Evolutionary conservation across 2,329 filamentous ascomycete species (phyloP).

Genomic region (Ceratocystiopsis minuta): DNA sequence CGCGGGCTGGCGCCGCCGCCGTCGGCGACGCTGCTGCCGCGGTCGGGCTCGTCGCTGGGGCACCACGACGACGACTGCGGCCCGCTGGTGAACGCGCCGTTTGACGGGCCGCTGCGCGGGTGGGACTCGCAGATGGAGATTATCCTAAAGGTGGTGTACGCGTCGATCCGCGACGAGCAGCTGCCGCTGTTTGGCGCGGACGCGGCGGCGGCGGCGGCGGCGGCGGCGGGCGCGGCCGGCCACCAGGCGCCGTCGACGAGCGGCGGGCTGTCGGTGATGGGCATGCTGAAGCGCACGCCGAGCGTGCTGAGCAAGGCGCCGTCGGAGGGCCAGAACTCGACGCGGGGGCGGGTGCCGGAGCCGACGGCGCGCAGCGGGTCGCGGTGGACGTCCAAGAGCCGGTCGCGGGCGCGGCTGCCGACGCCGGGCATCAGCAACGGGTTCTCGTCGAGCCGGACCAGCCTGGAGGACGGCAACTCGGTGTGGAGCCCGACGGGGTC

Average conservation of each 20-base stretch:
- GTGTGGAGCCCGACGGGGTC: conserved; percentile 73
- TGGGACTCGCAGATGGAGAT: conserved; percentile 84
- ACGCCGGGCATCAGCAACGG: conserved; percentile 50
- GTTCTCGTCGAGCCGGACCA: conserved; percentile 80
- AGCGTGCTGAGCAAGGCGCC: conserved; percentile 87
- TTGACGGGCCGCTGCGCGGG: conserved; percentile 53
- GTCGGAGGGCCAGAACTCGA: conserved; percentile 57
- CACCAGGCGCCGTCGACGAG: conserved; percentile 23
- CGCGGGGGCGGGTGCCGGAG: conserved; percentile 54
- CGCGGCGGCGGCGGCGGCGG: not conserved
- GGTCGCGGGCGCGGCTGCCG: conserved; percentile 41
- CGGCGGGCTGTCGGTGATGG: conserved; percentile 54
- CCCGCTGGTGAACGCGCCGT: conserved; percentile 59
- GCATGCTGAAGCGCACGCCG: conserved; percentile 66
- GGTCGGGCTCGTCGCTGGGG: conserved; percentile 24
- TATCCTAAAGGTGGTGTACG: conserved; percentile 85
- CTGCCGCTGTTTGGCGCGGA: conserved; percentile 68
- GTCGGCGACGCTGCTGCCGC: conserved; percentile 23
- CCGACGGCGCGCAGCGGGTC: conserved; percentile 31
- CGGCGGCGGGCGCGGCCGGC: conserved; percentile 14
- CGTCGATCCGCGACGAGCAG: conserved; percentile 71
- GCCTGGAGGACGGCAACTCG: conserved; percentile 76
- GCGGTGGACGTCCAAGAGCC: conserved; percentile 70
- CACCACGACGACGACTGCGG: conserved; percentile 38
- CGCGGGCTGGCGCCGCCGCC: not conserved